phyloP scores from a whole-genome alignment of 371 early-diverging fungal species.

The Mucor indicus region DNA sequence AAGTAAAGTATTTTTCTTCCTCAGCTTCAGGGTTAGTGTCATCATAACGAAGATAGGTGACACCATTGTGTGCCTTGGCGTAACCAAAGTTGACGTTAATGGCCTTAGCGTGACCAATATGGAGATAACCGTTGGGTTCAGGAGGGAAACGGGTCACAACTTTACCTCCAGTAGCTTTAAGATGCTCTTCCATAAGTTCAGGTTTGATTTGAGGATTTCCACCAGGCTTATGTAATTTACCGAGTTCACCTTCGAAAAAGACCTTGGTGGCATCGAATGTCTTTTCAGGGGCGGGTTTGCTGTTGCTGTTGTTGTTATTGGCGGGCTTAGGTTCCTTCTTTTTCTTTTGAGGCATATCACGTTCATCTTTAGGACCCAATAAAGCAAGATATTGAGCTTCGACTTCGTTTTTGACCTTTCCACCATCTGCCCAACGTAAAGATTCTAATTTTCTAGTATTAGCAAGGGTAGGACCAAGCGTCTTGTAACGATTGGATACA shows the following conservation, averaged over 20 bases:
- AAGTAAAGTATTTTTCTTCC: constrained; percentile 92
- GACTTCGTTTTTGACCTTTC: constrained; percentile 79
- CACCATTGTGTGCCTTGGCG: constrained; percentile 90
- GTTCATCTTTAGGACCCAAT: constrained; percentile 94
- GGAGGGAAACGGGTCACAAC: constrained; percentile 99
- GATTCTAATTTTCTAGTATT: constrained; percentile 62
- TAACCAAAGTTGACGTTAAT: constrained; percentile 99
- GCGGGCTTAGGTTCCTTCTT: constrained; percentile 54
- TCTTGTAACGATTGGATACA: constrained; percentile 79
- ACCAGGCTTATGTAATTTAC: constrained; percentile 94
- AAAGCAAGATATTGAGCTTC: constrained; percentile 81
- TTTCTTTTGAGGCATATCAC: constrained; percentile 77
- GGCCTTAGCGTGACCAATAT: constrained; percentile 99
- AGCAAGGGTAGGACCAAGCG: constrained; percentile 74
- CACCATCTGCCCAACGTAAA: constrained; percentile 91
- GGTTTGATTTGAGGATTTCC: constrained; percentile 97
- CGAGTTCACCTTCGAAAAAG: constrained; percentile 91
- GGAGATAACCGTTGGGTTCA: constrained; percentile 98
- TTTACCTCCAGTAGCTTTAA: constrained; percentile 91
- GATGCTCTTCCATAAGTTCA: constrained; percentile 88
- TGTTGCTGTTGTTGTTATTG: constrained; percentile 31
- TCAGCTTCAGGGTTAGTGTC: constrained; percentile 99
- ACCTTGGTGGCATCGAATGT: constrained; percentile 40
- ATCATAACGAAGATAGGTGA: constrained; percentile 96
- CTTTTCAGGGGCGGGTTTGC: constrained; percentile 36